Percentiles rank a stretch among this genome's conserved stretches.
phyloP scores from a whole-genome alignment of 805 yeast species.

The Millerozyma acaciae region DNA sequence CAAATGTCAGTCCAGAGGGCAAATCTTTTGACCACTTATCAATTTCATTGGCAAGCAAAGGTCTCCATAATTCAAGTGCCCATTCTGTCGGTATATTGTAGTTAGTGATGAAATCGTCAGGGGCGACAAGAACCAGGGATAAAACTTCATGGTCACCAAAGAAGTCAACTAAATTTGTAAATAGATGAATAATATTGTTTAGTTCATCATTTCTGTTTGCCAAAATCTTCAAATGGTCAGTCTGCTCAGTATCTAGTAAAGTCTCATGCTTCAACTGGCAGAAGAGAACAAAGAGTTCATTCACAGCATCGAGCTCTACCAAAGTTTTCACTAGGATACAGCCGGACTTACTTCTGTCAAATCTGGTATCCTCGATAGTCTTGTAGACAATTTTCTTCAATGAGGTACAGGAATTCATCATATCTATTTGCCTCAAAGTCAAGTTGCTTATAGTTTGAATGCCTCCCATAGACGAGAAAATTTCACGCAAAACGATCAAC shows the following conservation, averaged over 20 bases:
- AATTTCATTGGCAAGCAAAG: no score
- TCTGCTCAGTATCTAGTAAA: slow-evolving; percentile 27
- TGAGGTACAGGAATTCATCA: slow-evolving; percentile 61
- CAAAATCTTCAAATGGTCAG: slow-evolving; percentile 61
- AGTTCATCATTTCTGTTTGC: slow-evolving; percentile 73
- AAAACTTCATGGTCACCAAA: slow-evolving; percentile 38
- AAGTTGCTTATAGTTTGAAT: slow-evolving; percentile 66
- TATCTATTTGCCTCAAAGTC: slow-evolving; percentile 58
- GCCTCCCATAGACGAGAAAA: slow-evolving; percentile 74
- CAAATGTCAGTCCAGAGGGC: no score
- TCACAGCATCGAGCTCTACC: slow-evolving; percentile 39
- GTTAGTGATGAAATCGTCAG: slow-evolving; percentile 36
- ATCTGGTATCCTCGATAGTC: slow-evolving; percentile 59
- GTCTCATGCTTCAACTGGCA: slow-evolving; percentile 44
- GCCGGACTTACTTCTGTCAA: slow-evolving; percentile 45
- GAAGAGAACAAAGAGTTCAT: slow-evolving; percentile 66
- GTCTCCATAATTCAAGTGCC: slow-evolving; percentile 80
- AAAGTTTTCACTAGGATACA: slow-evolving; percentile 46
- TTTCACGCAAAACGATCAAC: slow-evolving; percentile 61
- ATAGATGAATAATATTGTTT: slow-evolving; percentile 61
- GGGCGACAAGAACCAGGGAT: slow-evolving; percentile 32
- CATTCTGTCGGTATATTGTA: slow-evolving; percentile 52
- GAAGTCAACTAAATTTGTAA: slow-evolving; percentile 53
- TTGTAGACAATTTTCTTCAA: slow-evolving; percentile 52
- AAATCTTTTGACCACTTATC: no score